These are phyloP conservation scores for Diaporthe aspalathi DNA, from an alignment of 2,329 filamentous ascomycete species.

Conservation along the genomic window DNA sequence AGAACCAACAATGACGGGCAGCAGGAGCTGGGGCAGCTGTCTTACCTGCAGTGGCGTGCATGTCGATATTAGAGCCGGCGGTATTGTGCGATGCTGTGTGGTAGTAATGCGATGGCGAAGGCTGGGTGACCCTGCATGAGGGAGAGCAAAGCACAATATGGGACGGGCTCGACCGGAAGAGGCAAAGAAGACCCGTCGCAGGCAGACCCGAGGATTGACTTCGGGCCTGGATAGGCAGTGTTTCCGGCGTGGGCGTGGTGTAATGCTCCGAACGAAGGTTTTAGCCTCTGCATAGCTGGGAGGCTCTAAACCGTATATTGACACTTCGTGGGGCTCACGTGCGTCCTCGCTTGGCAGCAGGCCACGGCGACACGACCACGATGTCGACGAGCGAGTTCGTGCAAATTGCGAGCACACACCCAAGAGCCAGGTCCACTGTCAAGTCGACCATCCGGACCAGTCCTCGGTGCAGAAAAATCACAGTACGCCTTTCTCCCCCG, in stretches of 20 bases:
- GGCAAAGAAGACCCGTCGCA: conserved; percentile 9
- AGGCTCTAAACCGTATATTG: conserved; percentile 11
- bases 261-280: conserved; percentile 25
- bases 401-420: too few species aligned
- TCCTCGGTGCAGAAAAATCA: background rate
- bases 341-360: conserved; percentile 1
- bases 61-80: conserved; percentile 13
- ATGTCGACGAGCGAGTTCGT: background rate
- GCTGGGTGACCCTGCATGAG: conserved; percentile 16
- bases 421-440: background rate
- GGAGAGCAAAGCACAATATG: background rate
- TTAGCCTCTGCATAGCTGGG: conserved; percentile 28
- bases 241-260: conserved; percentile 13
- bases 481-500: too few species aligned
- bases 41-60: conserved; percentile 14
- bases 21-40: conserved; percentile 7
- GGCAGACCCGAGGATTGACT: background rate
- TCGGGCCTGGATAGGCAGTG: conserved; percentile 26
- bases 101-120: conserved; percentile 21
- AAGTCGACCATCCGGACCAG: background rate
- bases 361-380: background rate
- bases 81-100: conserved; percentile 12
- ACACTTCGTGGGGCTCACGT: conserved; percentile 26
- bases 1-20: background rate
- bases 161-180: conserved; percentile 22